These are phyloP conservation scores for Aspergillus affinis DNA, from an alignment of 495 filamentous ascomycete genomes.

Conservation along the genomic window DNA sequence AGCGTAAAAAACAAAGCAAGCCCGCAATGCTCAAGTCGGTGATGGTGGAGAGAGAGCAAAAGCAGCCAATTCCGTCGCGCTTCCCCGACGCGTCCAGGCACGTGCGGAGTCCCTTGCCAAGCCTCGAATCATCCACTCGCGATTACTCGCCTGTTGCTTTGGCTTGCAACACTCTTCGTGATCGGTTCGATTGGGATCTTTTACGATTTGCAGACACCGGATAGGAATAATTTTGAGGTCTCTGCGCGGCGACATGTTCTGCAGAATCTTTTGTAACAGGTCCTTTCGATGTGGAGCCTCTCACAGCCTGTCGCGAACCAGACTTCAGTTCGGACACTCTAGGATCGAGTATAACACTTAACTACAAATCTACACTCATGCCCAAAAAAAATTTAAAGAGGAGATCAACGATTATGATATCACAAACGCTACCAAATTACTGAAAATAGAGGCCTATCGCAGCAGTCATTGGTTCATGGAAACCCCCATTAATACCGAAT, in stretches of 20 bases:
- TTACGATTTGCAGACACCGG: neutral
- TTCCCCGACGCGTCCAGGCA: constrained; percentile 17
- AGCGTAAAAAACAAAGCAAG: constrained; percentile 4
- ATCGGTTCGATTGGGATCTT: neutral
- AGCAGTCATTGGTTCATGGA: too few species aligned
- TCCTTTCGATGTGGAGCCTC: neutral
- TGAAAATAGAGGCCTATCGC: too few species aligned
- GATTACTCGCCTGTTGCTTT: neutral
- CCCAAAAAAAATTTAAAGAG: too few species aligned
- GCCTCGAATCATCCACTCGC: constrained; percentile 1
- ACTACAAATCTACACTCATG: neutral
- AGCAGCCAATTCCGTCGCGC: constrained; percentile 15
- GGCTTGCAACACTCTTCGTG: neutral
- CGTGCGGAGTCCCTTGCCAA: constrained; percentile 19
- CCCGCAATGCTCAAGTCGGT: neutral
- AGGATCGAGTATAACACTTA: neutral
- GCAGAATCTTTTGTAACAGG: neutral
- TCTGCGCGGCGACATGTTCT: neutral
- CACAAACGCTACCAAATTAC: too few species aligned
- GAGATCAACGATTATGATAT: too few species aligned
- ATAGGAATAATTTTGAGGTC: neutral
- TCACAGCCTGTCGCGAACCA: neutral
- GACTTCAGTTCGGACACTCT: neutral
- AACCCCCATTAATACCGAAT: too few species aligned
- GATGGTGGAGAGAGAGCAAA: constrained; percentile 2